Percentiles rank a stretch among this genome's conserved stretches.
These are phyloP conservation scores for Puccinia novopanici DNA, from an alignment of 1,284 basidiomycete species.

Conservation along the genomic window DNA sequence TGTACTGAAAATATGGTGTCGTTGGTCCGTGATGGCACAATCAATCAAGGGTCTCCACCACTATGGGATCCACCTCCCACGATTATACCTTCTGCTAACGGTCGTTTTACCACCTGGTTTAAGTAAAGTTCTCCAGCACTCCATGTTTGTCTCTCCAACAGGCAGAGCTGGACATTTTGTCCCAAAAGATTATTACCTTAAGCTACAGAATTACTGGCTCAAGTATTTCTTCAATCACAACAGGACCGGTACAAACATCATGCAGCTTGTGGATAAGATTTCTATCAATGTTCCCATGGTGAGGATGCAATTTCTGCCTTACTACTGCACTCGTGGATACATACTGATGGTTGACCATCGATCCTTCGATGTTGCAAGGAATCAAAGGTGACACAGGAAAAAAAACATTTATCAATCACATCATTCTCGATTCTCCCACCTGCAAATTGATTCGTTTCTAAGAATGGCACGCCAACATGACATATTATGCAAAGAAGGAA, in stretches of 20 bases:
- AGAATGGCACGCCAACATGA: neutral
- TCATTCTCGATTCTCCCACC: neutral
- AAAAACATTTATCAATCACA: neutral
- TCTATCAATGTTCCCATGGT: neutral
- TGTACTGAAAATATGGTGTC: neutral
- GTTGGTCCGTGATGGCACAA: no score
- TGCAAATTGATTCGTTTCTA: neutral
- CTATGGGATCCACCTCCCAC: no score
- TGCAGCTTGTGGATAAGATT: neutral
- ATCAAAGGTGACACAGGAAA: neutral
- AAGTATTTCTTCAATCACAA: no score
- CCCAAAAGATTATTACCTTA: neutral
- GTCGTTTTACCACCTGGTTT: neutral
- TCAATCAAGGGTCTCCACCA: no score
- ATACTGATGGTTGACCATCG: no score
- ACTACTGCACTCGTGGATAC: no score
- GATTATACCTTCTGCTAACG: neutral
- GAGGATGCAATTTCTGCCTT: neutral
- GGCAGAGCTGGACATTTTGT: constrained; percentile 17
- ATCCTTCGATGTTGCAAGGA: neutral
- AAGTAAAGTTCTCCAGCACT: neutral
- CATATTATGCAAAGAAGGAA: neutral
- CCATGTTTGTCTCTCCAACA: constrained; percentile 11
- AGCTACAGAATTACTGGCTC: no score
- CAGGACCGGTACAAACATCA: neutral